These are phyloP conservation scores for Flaveria brownii DNA, from an alignment of 129 eudicot species.

Conservation along the genomic window DNA sequence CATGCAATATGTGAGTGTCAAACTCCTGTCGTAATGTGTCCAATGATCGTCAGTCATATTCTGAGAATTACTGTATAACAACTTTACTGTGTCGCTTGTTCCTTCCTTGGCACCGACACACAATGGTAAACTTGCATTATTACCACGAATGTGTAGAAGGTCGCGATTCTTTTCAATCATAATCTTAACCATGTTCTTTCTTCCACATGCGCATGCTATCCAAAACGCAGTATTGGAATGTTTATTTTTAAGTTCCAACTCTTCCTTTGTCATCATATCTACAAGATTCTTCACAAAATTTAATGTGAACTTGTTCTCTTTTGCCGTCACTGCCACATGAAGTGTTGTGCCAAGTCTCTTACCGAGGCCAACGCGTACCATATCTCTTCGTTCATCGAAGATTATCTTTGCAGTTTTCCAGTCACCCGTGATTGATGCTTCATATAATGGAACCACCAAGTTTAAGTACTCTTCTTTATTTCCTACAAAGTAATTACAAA, in stretches of 20 bases:
- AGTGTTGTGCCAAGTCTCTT: constrained; percentile 7
- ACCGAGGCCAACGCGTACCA: constrained; percentile 21
- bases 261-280: constrained; percentile 5
- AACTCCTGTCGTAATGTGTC: constrained; percentile 14
- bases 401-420: constrained; percentile 21
- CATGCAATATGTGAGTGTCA: constrained; percentile 23
- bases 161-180: constrained; percentile 30
- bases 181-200: constrained; percentile 14
- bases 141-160: constrained; percentile 23
- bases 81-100: constrained; percentile 22
- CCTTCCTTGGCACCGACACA: constrained; percentile 33
- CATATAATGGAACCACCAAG: constrained; percentile 1
- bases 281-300: constrained; percentile 38
- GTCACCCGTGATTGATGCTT: constrained; percentile 7
- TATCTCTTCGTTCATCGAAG: not conserved
- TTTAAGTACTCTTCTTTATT: not conserved
- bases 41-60: constrained; percentile 7
- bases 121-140: constrained; percentile 27
- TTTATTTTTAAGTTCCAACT: constrained; percentile 24
- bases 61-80: constrained; percentile 21
- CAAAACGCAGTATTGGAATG: constrained; percentile 37
- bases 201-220: constrained; percentile 43
- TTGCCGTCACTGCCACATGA: constrained; percentile 16
- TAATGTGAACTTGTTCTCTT: constrained; percentile 8
- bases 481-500: not conserved